phyloP scores from a whole-genome alignment of 805 yeast genomes.

The Barnettozyma salicaria region DNA sequence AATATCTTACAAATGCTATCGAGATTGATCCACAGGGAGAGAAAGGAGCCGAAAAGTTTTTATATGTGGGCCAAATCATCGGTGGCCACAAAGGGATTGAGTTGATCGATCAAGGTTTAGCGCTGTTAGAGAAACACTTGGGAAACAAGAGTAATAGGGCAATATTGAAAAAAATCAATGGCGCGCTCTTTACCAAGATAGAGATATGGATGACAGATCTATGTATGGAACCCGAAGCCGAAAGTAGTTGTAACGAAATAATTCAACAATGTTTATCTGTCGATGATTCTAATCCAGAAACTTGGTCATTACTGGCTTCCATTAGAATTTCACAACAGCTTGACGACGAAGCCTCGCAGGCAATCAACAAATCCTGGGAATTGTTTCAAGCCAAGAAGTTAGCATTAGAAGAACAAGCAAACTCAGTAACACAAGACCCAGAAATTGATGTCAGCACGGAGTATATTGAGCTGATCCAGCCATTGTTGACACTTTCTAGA shows the following conservation, averaged over 20 bases:
- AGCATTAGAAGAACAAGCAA: slow-evolving; percentile 38
- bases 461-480: slow-evolving; percentile 64
- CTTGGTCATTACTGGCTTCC: slow-evolving; percentile 77
- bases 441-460: slow-evolving; percentile 35
- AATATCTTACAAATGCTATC: slow-evolving; percentile 52
- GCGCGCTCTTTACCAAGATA: slow-evolving; percentile 77
- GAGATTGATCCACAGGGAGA: slow-evolving; percentile 62
- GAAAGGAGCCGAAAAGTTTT: slow-evolving; percentile 72
- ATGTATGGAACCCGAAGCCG: slow-evolving; percentile 92
- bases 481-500: slow-evolving; percentile 65
- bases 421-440: slow-evolving; percentile 35
- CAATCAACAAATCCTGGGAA: slow-evolving; percentile 66
- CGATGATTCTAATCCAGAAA: slow-evolving; percentile 57
- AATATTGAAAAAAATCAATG: slow-evolving; percentile 55
- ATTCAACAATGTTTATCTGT: slow-evolving; percentile 58
- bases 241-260: slow-evolving; percentile 65
- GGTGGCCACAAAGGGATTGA: slow-evolving; percentile 76
- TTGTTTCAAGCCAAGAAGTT: slow-evolving; percentile 50
- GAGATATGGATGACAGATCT: slow-evolving; percentile 98
- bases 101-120: slow-evolving; percentile 57
- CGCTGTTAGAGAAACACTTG: slow-evolving; percentile 39
- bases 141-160: slow-evolving; percentile 23
- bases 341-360: slow-evolving; percentile 63
- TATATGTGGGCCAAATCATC: slow-evolving; percentile 84
- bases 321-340: slow-evolving; percentile 84